Percentiles rank a stretch among this genome's conserved stretches.
Conservation (phyloP, 805 yeast species). For the Scheffersomyces spartinae region DNA sequence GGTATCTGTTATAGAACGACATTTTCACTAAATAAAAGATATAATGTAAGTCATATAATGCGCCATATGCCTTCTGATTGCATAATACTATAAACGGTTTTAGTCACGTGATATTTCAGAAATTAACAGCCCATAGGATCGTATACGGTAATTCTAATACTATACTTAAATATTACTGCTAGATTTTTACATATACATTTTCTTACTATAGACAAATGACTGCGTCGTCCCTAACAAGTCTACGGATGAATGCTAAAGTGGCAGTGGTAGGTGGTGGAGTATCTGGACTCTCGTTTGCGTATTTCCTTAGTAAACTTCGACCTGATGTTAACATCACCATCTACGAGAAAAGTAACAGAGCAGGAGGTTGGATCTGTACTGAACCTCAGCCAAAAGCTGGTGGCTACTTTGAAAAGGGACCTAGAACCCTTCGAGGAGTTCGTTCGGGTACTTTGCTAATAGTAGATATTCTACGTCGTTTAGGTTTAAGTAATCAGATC, state of each 20-base stretch:
- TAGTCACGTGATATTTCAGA: too few relatives aligned
- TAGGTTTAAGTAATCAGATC: slow-evolving; percentile 39
- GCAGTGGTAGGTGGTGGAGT: slow-evolving; percentile 84
- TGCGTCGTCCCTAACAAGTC: slow-evolving; percentile 8
- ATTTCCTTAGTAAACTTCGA: slow-evolving; percentile 55
- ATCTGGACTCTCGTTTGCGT: slow-evolving; percentile 69
- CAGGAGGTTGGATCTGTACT: slow-evolving; percentile 78
- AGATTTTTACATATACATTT: slow-evolving; percentile 5
- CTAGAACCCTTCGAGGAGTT: slow-evolving; percentile 77
- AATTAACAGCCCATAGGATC: too few relatives aligned
- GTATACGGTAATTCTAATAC: too few relatives aligned
- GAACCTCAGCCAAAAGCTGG: slow-evolving; percentile 16
- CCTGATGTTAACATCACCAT: slow-evolving; percentile 65
- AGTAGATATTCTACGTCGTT: slow-evolving; percentile 42
- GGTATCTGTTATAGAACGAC: too few relatives aligned
- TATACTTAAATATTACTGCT: too few relatives aligned
- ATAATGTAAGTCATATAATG: too few relatives aligned
- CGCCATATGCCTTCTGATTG: too few relatives aligned
- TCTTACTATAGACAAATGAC: slow-evolving; percentile 3
- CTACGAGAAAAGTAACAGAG: slow-evolving; percentile 39
- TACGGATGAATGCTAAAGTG: slow-evolving; percentile 29
- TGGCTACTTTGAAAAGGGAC: slow-evolving; percentile 64
- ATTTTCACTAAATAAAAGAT: too few relatives aligned
- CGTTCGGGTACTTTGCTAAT: slow-evolving; percentile 68
- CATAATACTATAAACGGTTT: too few relatives aligned